These are phyloP conservation scores for Schizophyllum amplum DNA, from an alignment of 1,284 basidiomycete species.

Conservation along the genomic window DNA sequence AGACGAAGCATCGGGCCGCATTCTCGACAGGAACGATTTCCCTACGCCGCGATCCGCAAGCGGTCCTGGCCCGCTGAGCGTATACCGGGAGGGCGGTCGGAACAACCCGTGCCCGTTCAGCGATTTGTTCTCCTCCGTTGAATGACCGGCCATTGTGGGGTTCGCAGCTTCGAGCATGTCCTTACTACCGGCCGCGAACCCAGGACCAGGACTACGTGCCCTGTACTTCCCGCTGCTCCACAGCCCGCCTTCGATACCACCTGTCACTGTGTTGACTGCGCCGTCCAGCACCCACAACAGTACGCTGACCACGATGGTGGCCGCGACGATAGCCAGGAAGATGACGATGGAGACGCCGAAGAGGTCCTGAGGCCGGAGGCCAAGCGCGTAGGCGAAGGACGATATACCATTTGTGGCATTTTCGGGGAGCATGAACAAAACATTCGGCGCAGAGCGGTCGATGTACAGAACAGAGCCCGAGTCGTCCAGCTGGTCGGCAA, in stretches of 20 bases:
- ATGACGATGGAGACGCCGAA: conserved; percentile 80
- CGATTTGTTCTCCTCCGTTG: conserved; percentile 52
- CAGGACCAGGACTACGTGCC: conserved; percentile 42
- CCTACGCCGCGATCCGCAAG: conserved; percentile 13
- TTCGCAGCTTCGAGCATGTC: conserved; percentile 37
- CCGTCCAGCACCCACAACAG: conserved; percentile 69
- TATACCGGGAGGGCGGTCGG: conserved; percentile 30
- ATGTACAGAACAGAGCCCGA: conserved; percentile 72
- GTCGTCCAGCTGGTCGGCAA: conserved; percentile 66
- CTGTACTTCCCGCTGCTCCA: conserved; percentile 21
- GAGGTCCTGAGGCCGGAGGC: conserved; percentile 74
- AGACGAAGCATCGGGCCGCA: conserved; percentile 57
- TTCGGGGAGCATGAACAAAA: conserved; percentile 62
- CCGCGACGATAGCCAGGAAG: conserved; percentile 76
- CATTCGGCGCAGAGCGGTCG: conserved; percentile 58
- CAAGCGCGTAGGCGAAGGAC: conserved; percentile 76
- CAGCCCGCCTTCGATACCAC: conserved; percentile 18
- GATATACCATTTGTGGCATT: conserved; percentile 58
- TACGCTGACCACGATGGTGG: conserved; percentile 60
- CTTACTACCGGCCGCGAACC: conserved; percentile 26
- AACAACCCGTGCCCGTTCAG: conserved; percentile 15
- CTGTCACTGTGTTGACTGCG: conserved; percentile 32
- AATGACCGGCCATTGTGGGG: conserved; percentile 4
- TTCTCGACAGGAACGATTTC: conserved; percentile 43
- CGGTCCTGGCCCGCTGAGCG: conserved; percentile 20